A percentile compares a stretch with the other conserved stretches of the same genome.
Conservation (phyloP, 2,329 filamentous ascomycete species). For the Xylaria sp. region DNA sequence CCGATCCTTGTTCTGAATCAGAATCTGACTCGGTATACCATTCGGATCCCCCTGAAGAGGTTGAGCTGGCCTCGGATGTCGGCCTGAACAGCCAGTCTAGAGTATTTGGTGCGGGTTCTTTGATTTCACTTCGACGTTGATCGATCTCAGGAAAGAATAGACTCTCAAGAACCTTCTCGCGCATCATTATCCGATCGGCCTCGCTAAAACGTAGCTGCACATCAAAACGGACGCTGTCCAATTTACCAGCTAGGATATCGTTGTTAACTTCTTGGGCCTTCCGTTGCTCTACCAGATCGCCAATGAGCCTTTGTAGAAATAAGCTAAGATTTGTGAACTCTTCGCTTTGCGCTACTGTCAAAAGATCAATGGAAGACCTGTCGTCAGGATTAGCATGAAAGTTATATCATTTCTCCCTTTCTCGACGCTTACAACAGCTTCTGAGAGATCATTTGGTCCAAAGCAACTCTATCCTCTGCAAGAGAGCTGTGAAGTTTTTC, state of each 20-base stretch:
- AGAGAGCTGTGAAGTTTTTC: not conserved
- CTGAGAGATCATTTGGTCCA: not conserved
- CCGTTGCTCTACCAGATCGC: not conserved
- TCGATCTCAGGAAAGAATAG: conserved; percentile 1
- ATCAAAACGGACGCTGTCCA: not conserved
- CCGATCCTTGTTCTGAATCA: too few species aligned
- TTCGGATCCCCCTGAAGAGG: too few species aligned
- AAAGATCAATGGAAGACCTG: not conserved
- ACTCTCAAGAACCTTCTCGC: not conserved
- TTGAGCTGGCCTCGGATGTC: not conserved
- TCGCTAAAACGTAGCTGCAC: not conserved
- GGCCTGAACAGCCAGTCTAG: not conserved
- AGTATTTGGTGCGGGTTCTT: not conserved
- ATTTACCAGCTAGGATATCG: not conserved
- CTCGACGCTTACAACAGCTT: not conserved
- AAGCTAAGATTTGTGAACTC: not conserved
- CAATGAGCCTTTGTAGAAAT: not conserved
- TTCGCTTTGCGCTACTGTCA: not conserved
- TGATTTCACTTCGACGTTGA: not conserved
- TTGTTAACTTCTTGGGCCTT: not conserved
- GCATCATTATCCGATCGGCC: not conserved
- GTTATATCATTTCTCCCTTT: not conserved
- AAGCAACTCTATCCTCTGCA: not conserved
- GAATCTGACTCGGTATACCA: too few species aligned
- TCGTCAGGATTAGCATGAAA: not conserved